Evolutionary conservation across 176 grass and related monocot species (phyloP).

Genomic region (Eremochloa ophiuroides): DNA sequence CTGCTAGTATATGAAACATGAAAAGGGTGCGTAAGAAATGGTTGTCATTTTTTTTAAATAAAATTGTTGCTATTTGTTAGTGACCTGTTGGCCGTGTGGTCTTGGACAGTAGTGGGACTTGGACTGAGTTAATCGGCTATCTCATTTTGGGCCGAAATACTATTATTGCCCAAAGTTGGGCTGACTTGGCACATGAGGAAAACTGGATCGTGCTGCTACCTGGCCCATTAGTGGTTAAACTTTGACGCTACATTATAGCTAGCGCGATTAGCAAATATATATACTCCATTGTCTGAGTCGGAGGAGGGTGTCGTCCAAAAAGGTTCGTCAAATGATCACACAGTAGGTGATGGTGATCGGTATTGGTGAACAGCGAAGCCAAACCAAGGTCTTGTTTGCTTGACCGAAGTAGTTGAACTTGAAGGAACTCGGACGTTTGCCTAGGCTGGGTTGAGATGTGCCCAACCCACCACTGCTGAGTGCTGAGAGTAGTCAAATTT

Average conservation of each 20-base stretch:
- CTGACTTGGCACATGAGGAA: not conserved
- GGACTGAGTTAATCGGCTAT: no score
- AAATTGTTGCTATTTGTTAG: not conserved
- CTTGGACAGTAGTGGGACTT: no score
- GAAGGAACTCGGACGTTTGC: conserved; percentile 1
- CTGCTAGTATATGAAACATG: not conserved
- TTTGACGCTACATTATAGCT: not conserved
- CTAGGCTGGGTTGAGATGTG: conserved; percentile 32
- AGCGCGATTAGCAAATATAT: no score
- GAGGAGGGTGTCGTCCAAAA: not conserved
- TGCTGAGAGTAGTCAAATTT: conserved; percentile 7
- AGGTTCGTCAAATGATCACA: not conserved
- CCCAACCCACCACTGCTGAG: conserved; percentile 37
- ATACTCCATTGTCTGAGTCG: not conserved
- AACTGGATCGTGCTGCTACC: not conserved
- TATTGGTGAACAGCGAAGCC: conserved; percentile 10
- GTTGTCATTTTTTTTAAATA: no score
- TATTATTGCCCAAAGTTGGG: not conserved
- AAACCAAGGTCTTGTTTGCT: conserved; percentile 28
- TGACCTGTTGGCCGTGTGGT: no score
- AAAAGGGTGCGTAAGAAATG: not conserved
- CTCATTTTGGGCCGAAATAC: no score
- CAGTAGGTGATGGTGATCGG: not conserved
- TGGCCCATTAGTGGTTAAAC: not conserved
- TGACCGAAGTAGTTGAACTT: conserved; percentile 27